Evolutionary conservation across 2,329 filamentous ascomycete genomes (phyloP).

Genomic region (Fusarium aywerte): DNA sequence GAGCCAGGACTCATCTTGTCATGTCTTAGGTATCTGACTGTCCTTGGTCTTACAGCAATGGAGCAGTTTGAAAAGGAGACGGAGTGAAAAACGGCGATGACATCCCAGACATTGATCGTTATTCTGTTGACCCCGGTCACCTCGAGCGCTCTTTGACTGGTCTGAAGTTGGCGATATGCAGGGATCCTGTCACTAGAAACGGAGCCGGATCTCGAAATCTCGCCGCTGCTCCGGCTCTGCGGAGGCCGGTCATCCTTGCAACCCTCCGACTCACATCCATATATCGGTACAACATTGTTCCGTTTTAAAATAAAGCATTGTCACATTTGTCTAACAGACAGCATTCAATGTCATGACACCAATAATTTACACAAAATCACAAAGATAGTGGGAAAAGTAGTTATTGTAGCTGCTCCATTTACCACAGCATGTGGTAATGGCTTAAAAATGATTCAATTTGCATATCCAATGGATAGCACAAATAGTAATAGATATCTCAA

Average conservation of each 20-base stretch:
- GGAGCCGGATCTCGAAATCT: constrained; percentile 46
- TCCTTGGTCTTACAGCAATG: constrained; percentile 17
- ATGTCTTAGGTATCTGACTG: constrained; percentile 23
- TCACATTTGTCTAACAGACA: not conserved
- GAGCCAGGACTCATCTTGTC: constrained; percentile 37
- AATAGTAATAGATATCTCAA: constrained; percentile 36
- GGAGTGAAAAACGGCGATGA: constrained; percentile 30
- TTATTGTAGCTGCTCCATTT: constrained; percentile 9
- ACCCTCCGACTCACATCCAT: not conserved
- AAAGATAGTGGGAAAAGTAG: not conserved
- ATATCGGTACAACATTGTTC: constrained; percentile 22
- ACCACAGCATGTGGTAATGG: constrained; percentile 13
- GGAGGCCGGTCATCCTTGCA: constrained; percentile 1
- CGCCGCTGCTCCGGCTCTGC: constrained; percentile 46
- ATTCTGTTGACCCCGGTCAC: constrained; percentile 25
- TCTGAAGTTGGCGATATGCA: constrained; percentile 26
- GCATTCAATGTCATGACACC: not conserved
- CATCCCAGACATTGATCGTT: constrained; percentile 29
- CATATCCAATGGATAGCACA: constrained; percentile 23
- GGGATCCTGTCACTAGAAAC: constrained; percentile 30
- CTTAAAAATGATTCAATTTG: constrained; percentile 39
- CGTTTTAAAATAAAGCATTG: not conserved
- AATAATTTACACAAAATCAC: not conserved
- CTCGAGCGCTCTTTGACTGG: constrained; percentile 35
- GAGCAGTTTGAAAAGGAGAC: constrained; percentile 39